Evolutionary conservation across 805 yeast species (phyloP), one percentile per base, ranked within the genome.

Genomic region (Brettanomyces custersianus): DNA sequence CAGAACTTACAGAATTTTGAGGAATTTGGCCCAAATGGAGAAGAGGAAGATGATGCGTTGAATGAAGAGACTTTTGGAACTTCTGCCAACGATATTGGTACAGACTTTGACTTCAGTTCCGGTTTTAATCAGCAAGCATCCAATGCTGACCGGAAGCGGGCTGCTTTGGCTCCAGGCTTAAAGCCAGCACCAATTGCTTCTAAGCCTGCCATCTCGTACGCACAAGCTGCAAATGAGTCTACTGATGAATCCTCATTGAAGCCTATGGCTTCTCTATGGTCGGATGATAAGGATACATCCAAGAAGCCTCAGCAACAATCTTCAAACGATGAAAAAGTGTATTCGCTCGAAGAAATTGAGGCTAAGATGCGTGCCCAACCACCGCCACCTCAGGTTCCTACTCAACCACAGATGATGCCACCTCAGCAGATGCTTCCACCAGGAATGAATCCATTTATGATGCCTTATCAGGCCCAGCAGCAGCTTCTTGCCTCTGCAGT

Each of bases 341-440:
- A 82, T 46, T 80, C 95, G 9, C 65, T 85, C 54, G 90, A 82
- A 54, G 94, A 87, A 48, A 72, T 87, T 44, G 95, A 87, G 60
- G 85, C 94, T 7, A 85, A 77, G 48, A 64, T 80, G 52, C 63
- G 77, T 40, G 19, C 43, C 7, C 45, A 38, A 27, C 34, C 60
- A 35, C 59, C 41, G 37, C 52, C 38, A 19, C 55, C 42, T 30
- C 54, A 42, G 23, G 57, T 42, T 24, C 48, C 44, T 23, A n/a
- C n/a, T n/a, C 40, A 49, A 39, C 43, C 52, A 39, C 43, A 40
- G 26, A 15, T 39, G 6, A 54, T 39, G 25, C 48, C 34, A 31
- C 48, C 38, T 22, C 54, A 40, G 21, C 54, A 39, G 34, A 46
- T 35, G 21, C 38, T 25, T 37, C 41, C 38, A 36, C 41, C 31